Base-by-base conservation (phyloP, 2,329 filamentous ascomycete genomes). In the Chrysosphaeria jannelii region DNA sequence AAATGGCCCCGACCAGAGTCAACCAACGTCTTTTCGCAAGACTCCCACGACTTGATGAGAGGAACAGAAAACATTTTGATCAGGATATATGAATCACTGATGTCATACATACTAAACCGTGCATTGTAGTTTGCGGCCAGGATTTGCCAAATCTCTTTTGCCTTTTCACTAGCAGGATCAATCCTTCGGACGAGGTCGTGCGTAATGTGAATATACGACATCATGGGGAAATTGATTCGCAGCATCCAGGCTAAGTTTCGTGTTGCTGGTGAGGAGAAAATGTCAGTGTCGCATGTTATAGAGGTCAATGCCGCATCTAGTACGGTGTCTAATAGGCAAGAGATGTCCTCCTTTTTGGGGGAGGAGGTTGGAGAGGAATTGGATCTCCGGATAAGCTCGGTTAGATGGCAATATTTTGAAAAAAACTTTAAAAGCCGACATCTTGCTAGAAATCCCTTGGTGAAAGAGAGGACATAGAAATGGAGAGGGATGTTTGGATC, bases 381-480 rank as follows among this genome's bases (percentile, higher is more conserved):
- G 15, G 12, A 14, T 13, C 16, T 22, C 5, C 16, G 13, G n/a
- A n/a, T n/a, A 10, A 9, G 8, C 10, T 15, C 9, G 13, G 14
- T 15, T 10, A 14, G 18, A 29, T 12, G 33, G 31, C 20, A 16
- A 4, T 22, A 37, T 38, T 12, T 27, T 4, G 21, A 13, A 26
- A 53, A 50, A 26, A 53, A 39, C 23, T 59, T 49, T 23, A 62
- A 27, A 0, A 68, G 45, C 2, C 43, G 47, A 21, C 29, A 38
- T 32, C 50, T 58, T 0, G 57, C 49, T 3, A 67, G 26, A 5
- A 44, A 39, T 0, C 31, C 38, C 8, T 55, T 31, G 2, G 40
- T 33, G 0, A 33, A 40, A 42, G 46, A 45, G 0, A 45, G 31
- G 0, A 45, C 41, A 33, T 50, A 40, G 23, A 36, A 44, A n/a